Base-by-base conservation (phyloP, 148 eudicot species). In the Silene latifolia region DNA sequence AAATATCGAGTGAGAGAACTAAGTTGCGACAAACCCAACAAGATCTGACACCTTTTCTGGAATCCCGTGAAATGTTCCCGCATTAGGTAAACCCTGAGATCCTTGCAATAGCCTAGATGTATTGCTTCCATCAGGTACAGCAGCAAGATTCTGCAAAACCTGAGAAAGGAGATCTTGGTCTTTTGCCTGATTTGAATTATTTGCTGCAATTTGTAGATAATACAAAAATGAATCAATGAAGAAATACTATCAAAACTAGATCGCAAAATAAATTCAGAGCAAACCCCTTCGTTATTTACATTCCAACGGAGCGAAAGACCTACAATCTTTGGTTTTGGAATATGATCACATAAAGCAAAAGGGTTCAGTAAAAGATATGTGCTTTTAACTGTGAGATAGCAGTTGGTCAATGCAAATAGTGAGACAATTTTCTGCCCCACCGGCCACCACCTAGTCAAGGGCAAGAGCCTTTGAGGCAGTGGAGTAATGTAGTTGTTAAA, bases 131-230 rank as follows among this genome's bases (percentile, higher is more conserved):
- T 75, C 79, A 29, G 57, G 74, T 72, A 85, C 69, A 72, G 87
- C 88, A 79, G 91, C 83, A 82, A 93, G 88, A 80, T 86, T 92
- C 75, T 77, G 84, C 85, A 95, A 74, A 64, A 95, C 82, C 82
- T 92, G 96, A 77, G 96, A 86, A 20, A 95, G 83, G 73, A 90
- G 82, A 81, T 95, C 96, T 79, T 92, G 93, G 85, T 86, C 93
- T 59, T 84, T 85, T 62, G 86, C 62, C 70, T 95, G 89, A 78
- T 85, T 82, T 44, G 92, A 84, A 76, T 78, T 82, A 86, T 82
- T 88, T 63, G 96, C 99, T 95, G 89, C 87, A 88, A 66, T 74
- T 72, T 63, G 20, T n/a, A 67, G 7, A 15, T 53, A 72, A 80
- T 27, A 27, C 46, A 35, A 70, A 9, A 46, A 11, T 48, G 17